phyloP scores from a whole-genome alignment of 208 protist species.

The Leishmania amazonensis region DNA sequence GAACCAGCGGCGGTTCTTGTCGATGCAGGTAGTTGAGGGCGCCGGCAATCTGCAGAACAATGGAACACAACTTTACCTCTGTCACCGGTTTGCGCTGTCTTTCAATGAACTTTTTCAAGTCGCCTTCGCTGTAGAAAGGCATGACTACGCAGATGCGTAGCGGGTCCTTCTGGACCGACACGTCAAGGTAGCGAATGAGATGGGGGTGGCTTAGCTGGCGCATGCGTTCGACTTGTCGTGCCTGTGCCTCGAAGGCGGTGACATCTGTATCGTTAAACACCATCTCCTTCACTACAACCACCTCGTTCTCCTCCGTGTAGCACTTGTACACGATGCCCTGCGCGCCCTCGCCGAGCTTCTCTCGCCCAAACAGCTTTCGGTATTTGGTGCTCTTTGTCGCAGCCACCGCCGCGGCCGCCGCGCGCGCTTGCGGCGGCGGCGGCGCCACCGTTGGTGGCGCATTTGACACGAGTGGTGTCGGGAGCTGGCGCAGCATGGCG shows the following conservation, averaged over 20 bases:
- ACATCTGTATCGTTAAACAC: slow-evolving; percentile 48
- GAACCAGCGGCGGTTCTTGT: slow-evolving; percentile 76
- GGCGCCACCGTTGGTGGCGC: background rate
- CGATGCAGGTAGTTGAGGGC: slow-evolving; percentile 85
- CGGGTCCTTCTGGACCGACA: slow-evolving; percentile 52
- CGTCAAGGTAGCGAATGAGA: slow-evolving; percentile 85
- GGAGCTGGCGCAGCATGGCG: slow-evolving; percentile 19
- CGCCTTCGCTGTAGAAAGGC: slow-evolving; percentile 85
- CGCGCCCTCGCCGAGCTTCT: slow-evolving; percentile 72
- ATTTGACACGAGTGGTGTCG: slow-evolving; percentile 24
- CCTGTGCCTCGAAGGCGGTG: slow-evolving; percentile 44
- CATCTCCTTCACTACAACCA: slow-evolving; percentile 87
- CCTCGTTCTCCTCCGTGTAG: slow-evolving; percentile 60
- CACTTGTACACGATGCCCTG: slow-evolving; percentile 87
- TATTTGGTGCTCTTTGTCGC: slow-evolving; percentile 50
- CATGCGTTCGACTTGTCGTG: slow-evolving; percentile 72
- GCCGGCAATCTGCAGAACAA: slow-evolving; percentile 78
- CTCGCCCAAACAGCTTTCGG: slow-evolving; percentile 32
- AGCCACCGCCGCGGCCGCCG: slow-evolving; percentile 7
- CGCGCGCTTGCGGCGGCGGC: slow-evolving; percentile 16
- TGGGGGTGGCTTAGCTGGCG: slow-evolving; percentile 73
- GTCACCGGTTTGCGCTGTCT: slow-evolving; percentile 51
- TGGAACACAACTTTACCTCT: slow-evolving; percentile 72
- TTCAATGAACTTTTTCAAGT: slow-evolving; percentile 68
- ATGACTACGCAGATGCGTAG: slow-evolving; percentile 75